Conservation (phyloP, 805 yeast genomes). For the Yarrowia keelungensis region DNA sequence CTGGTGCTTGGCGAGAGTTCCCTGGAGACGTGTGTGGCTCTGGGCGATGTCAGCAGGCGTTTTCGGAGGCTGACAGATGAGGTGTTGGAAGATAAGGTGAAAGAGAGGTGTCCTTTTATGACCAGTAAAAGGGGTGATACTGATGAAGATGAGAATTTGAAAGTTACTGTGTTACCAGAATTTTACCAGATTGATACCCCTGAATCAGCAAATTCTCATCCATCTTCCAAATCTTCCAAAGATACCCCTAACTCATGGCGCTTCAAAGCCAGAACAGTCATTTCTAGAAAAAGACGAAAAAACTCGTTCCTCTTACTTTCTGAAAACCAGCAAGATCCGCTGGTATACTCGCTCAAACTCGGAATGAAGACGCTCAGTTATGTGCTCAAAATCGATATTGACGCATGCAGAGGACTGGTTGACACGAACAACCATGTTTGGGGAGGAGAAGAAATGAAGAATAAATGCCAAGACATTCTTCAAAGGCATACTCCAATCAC, state of each 20-base stretch:
- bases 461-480: neutral
- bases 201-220: too few relatives aligned
- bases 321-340: neutral
- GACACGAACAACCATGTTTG: neutral
- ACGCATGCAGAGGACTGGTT: neutral
- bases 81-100: neutral
- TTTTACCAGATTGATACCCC: too few relatives aligned
- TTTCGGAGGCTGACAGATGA: neutral
- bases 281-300: too few relatives aligned
- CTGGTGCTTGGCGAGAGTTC: neutral
- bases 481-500: neutral
- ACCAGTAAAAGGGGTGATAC: too few relatives aligned
- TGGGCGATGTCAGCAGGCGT: neutral
- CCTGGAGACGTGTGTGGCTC: neutral
- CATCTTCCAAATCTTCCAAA: too few relatives aligned
- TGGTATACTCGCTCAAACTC: neutral
- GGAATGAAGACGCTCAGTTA: constrained; percentile 13
- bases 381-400: neutral
- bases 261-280: neutral
- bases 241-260: neutral
- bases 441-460: neutral
- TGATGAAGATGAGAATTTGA: too few relatives aligned
- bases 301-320: neutral
- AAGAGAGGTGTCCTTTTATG: neutral
- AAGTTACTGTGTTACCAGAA: too few relatives aligned